Base-by-base conservation (phyloP, 78 protist species). In the Protostelium mycophagum region DNA sequence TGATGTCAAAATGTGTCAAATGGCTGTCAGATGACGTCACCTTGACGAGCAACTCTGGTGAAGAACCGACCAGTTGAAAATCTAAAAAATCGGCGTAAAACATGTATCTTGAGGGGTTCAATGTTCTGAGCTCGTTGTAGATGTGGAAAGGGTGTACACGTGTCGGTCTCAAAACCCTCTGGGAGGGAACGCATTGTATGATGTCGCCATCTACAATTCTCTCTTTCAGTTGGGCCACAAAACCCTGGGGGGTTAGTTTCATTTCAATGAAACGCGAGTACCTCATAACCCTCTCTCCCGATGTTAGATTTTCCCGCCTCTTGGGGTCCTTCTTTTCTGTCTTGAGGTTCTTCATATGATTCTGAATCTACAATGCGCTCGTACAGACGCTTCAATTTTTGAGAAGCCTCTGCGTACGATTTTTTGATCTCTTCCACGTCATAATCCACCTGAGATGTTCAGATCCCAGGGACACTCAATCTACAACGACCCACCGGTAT, bases 21-120 rank as follows among this genome's bases (percentile, higher is more conserved):
- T 10, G 10, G 1, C 73, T 9, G 1, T 25, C 34, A 86, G 16
- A 51, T 51, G 5, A 25, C 73, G 16, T 36, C 29, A 89, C 89
- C 36, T 89, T 92, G 83, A 86, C 95, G 38, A 92, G 73, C 28
- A 39, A 23, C 63, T 94, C 96, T 0, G 96, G 96, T 28, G 94
- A 91, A 0, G 96, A 91, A 35, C 96, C 96, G 38, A 94, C 86
- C 39, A 94, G 9, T 87, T 88, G 90, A 37, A 89, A 94, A 84
- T 73, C 88, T 29, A 87, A 38, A 28, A 38, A 31, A 86, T 94
- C 87, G 86, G 91, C 38, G 85, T 28, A 94, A 91, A 94, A 94
- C 96, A 94, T 94, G 91, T 94, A 94, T 85, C 93, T 91, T 35
- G 92, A 89, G 28, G 96, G 96, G 36, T 94, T 94, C 34, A 91